Base-by-base conservation (phyloP, 352 stramenopile genomes). In the Peronospora tabacina region DNA sequence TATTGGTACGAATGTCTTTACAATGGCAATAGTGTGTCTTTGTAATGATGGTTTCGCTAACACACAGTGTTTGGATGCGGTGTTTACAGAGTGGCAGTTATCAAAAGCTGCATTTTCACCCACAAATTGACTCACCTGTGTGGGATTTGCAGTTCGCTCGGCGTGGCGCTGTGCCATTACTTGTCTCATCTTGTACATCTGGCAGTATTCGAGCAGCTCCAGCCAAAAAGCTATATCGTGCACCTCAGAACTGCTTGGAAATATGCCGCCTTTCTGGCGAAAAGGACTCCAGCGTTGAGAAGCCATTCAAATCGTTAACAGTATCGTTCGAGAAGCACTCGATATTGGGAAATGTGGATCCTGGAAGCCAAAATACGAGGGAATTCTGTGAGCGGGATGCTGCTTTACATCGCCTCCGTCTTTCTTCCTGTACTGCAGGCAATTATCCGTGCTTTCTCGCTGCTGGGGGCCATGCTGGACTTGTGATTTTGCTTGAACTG, bases 61-160 rank as follows among this genome's bases (percentile, higher is more conserved):
- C 24, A 35, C 24, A 35, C n/a, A n/a, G 1, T 45, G 20, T 3
- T 24, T 35, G 24, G n/a, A 35, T 45, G 29, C 13, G 36, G n/a
- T 50, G 6, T 34, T 22, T 16, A 41, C 51, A 91, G 77, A 87
- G 60, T 52, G 82, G 82, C 8, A 87, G 73, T 46, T 85, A 84
- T 43, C 77, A 88, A 51, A 85, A 90, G 35, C 63, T 93, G 12
- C 75, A 88, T 39, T 87, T 76, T 32, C 82, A 94, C 40, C 78
- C 82, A 6, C 82, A 94, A 47, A 72, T 89, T 42, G 82, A 94
- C 39, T 90, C 80, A 2, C 82, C 82, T 1, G 75, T 94, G 17
- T 94, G 82, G 82, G 76, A 90, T 53, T 54, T 89, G 10, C 70
- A 85, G 44, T 77, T 89, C 41, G 74, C 63, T 22, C 75, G 76